These are phyloP conservation scores for Trichophyton benhamiae DNA, from an alignment of 2,329 filamentous ascomycete genomes.

Conservation along the genomic window DNA sequence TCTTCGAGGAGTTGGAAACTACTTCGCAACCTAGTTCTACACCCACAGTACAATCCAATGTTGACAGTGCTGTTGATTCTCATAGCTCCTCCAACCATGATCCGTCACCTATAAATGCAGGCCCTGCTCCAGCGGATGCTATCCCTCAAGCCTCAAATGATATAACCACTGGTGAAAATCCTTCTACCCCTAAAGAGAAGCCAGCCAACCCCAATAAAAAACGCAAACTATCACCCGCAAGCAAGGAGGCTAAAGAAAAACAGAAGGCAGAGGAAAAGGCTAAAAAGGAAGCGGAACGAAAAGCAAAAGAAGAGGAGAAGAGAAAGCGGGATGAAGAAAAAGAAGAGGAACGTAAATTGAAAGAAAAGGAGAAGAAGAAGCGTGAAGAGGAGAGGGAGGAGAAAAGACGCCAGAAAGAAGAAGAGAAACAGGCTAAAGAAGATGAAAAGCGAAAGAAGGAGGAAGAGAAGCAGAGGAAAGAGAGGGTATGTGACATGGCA, in stretches of 20 bases:
- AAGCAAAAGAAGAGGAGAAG: slow-evolving; percentile 38
- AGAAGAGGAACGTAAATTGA: slow-evolving; percentile 34
- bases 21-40: background rate
- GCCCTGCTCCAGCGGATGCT: background rate
- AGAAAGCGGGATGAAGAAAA: slow-evolving; percentile 34
- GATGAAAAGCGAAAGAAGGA: slow-evolving; percentile 22
- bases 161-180: slow-evolving; percentile 8
- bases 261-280: slow-evolving; percentile 22
- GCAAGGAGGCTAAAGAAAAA: slow-evolving; percentile 21
- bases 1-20: slow-evolving; percentile 19
- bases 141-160: slow-evolving; percentile 4
- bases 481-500: slow-evolving; percentile 26
- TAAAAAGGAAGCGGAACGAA: slow-evolving; percentile 29
- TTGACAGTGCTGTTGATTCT: background rate
- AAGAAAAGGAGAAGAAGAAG: slow-evolving; percentile 34
- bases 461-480: slow-evolving; percentile 21
- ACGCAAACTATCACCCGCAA: slow-evolving; percentile 23
- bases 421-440: slow-evolving; percentile 33
- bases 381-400: slow-evolving; percentile 35
- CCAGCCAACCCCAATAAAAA: slow-evolving; percentile 19
- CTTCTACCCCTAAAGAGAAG: slow-evolving; percentile 10
- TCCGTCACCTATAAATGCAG: background rate
- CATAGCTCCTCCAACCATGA: background rate
- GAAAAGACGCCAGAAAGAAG: slow-evolving; percentile 36
- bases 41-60: background rate